phyloP scores from a whole-genome alignment of 1,284 basidiomycete species.

The Boletus mariae region DNA sequence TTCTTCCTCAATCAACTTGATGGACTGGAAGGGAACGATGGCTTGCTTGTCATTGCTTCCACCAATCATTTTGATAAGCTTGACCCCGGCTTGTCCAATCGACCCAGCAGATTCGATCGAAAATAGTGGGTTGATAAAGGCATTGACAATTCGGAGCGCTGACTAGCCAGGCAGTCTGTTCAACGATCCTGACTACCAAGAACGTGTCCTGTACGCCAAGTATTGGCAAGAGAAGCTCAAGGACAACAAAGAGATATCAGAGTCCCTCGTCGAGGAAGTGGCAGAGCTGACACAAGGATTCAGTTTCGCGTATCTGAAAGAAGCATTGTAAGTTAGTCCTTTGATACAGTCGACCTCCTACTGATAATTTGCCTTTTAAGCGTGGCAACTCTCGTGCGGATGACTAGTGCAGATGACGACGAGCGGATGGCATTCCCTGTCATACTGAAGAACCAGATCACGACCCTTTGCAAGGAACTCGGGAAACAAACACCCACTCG shows the following conservation, averaged over 20 bases:
- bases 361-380: constrained; percentile 33
- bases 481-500: constrained; percentile 32
- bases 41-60: constrained; percentile 72
- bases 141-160: not conserved
- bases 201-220: constrained; percentile 60
- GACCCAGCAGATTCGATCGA: constrained; percentile 80
- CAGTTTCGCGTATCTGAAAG: constrained; percentile 81
- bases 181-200: constrained; percentile 60
- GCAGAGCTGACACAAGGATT: constrained; percentile 60
- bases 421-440: constrained; percentile 47
- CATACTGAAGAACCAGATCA: constrained; percentile 55
- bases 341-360: not conserved
- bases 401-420: constrained; percentile 48
- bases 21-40: constrained; percentile 72
- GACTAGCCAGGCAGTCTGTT: constrained; percentile 44
- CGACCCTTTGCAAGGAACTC: constrained; percentile 56
- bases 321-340: constrained; percentile 64
- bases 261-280: constrained; percentile 56
- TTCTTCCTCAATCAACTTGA: constrained; percentile 86
- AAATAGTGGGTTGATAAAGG: constrained; percentile 60
- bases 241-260: constrained; percentile 53
- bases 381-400: constrained; percentile 58
- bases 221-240: constrained; percentile 78
- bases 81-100: constrained; percentile 68
- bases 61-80: constrained; percentile 81